phyloP scores from a whole-genome alignment of 1,139 yeast genomes.

The Nakaseomyces sp. region DNA sequence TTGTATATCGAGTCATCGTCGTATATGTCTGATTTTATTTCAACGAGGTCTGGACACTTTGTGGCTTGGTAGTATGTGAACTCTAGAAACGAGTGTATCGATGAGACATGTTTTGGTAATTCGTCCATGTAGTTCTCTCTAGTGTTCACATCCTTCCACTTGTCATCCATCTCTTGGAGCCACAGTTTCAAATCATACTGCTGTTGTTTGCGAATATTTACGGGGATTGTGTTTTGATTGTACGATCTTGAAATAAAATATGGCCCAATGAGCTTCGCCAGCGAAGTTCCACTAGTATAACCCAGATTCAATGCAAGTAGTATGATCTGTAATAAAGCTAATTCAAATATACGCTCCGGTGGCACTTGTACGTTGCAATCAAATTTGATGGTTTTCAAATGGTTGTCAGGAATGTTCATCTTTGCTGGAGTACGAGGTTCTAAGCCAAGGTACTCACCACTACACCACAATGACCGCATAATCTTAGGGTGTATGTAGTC shows the following conservation, averaged over 20 bases:
- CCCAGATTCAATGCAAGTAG: conserved; percentile 27
- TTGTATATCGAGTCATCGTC: conserved; percentile 25
- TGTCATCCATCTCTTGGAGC: conserved; percentile 27
- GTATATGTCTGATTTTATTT: conserved; percentile 20
- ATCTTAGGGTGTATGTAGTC: conserved; percentile 30
- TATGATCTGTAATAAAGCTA: conserved; percentile 21
- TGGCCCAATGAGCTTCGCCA: conserved; percentile 26
- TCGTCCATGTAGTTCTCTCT: conserved; percentile 1
- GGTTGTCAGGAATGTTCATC: conserved; percentile 17
- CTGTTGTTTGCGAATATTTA: conserved; percentile 24
- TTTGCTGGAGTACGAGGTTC: conserved; percentile 19
- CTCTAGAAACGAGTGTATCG: conserved; percentile 20
- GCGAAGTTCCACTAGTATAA: conserved; percentile 22
- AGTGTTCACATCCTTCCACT: conserved; percentile 17
- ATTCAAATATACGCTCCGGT: conserved; percentile 24
- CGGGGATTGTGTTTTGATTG: conserved; percentile 27
- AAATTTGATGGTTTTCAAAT: conserved; percentile 20
- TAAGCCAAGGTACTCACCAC: conserved; percentile 23
- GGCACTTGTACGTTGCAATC: conserved; percentile 21
- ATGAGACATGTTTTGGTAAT: conserved; percentile 18
- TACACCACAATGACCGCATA: conserved; percentile 29
- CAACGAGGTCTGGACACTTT: conserved; percentile 20
- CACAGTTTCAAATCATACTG: conserved; percentile 22
- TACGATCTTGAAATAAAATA: conserved; percentile 31
- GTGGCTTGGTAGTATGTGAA: conserved; percentile 19